phyloP scores from a whole-genome alignment of 345 rosid genomes.

The Tarenaya hassleriana region DNA sequence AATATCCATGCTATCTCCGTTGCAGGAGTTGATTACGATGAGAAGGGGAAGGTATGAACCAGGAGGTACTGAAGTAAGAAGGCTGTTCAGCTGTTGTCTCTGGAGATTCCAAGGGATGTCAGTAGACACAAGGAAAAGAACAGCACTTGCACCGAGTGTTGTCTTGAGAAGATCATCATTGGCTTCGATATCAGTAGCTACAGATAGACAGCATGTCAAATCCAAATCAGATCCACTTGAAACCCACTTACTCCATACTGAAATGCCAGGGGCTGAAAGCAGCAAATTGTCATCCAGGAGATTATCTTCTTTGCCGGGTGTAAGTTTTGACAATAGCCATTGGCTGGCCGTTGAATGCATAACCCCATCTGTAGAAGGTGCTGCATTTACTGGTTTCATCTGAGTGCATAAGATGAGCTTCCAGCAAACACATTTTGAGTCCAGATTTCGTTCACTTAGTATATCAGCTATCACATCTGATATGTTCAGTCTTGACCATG shows the following conservation, averaged over 20 bases:
- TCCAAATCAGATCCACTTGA: constrained; percentile 35
- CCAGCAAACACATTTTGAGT: constrained; percentile 72
- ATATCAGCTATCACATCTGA: constrained; percentile 54
- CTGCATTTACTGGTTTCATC: constrained; percentile 29
- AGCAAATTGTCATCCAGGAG: constrained; percentile 34
- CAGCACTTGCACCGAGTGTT: constrained; percentile 62
- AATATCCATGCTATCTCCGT: constrained; percentile 31
- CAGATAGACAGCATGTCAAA: constrained; percentile 58
- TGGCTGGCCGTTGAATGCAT: constrained; percentile 36
- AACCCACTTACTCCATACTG: constrained; percentile 80
- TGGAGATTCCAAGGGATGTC: constrained; percentile 62
- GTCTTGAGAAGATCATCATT: constrained; percentile 33
- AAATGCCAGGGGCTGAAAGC: constrained; percentile 52
- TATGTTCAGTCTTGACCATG: constrained; percentile 83
- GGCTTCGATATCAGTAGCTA: constrained; percentile 45
- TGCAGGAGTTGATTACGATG: constrained; percentile 45
- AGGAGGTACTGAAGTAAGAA: constrained; percentile 51
- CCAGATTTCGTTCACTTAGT: constrained; percentile 50
- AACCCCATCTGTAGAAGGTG: constrained; percentile 23
- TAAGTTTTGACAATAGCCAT: constrained; percentile 77
- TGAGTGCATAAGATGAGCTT: constrained; percentile 59
- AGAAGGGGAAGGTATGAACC: constrained; percentile 78
- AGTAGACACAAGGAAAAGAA: constrained; percentile 61
- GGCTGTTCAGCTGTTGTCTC: constrained; percentile 46
- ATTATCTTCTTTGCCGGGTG: constrained; percentile 41